Base-by-base conservation (phyloP, 345 rosid species). In the Anastatica hierochuntica region DNA sequence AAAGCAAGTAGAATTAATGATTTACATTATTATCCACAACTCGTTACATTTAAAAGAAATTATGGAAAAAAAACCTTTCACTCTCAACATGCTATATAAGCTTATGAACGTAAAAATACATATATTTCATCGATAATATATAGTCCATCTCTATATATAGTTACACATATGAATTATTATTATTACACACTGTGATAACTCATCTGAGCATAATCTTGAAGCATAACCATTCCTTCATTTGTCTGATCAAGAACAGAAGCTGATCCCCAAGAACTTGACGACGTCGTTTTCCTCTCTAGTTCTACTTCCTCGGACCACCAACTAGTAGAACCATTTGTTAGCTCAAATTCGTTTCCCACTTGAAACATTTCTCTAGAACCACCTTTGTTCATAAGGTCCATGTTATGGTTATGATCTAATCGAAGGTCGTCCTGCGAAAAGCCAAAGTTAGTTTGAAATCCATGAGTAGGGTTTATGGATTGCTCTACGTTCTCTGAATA, bases 251-350 rank as follows among this genome's bases (percentile, higher is more conserved):
- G 70, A 47, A 43, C 78, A 13, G 71, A 66, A 53, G 67, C 49
- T 14, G 84, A 77, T 41, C 75, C 87, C 96, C 94, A 90, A 1
- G 89, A 77, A 66, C 72, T 76, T 1, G 88, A 67, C 30, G 88
- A 69, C 23, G 73, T 63, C 23, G 80, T 60, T 68, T 77, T 82
- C 43, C 75, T 68, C 69, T 79, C 92, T 16, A 76, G 61, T 26
- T 72, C 72, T 68, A 45, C 74, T 18, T 74, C 71, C 67, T 50
- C 78, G 5, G 82, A 69, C 95, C 97, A 82, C 88, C 88, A 82
- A 39, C 66, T 21, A 12, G 81, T 21, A 12, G 81, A 55, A 71
- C 69, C 63, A n/a, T 76, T 82, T 54, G 79, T 72, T 62, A 78
- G 70, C 57, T 78, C 82, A 56, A 81, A 63, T 21, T 85, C 79